A percentile compares a stretch with the other conserved stretches of the same genome.
phyloP scores from a whole-genome alignment of 768 basidiomycete genomes.

The Artomyces pyxidatus region DNA sequence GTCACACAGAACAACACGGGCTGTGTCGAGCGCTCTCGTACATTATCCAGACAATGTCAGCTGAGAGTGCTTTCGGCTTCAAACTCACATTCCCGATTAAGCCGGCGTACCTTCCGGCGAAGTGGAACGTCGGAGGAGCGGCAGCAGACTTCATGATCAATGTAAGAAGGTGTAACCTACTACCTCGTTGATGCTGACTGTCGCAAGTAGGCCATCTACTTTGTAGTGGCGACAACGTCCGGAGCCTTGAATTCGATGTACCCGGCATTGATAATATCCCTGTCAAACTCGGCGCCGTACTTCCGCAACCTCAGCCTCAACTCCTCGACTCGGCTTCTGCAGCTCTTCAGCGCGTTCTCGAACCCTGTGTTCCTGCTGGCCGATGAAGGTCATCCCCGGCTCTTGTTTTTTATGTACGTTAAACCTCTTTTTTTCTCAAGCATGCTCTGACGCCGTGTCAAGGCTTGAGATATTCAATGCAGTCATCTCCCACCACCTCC shows the following conservation, averaged over 20 bases:
- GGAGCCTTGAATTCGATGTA: constrained; percentile 78
- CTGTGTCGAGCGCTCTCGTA: constrained; percentile 85
- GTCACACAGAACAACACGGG: constrained; percentile 72
- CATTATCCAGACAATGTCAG: constrained; percentile 85
- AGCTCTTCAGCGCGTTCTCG: constrained; percentile 88
- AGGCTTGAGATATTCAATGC: constrained; percentile 92
- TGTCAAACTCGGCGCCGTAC: constrained; percentile 85
- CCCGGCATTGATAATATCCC: constrained; percentile 84
- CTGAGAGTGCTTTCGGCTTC: constrained; percentile 71
- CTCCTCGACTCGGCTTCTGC: constrained; percentile 75
- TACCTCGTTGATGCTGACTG: constrained; percentile 5
- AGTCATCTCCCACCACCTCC: constrained; percentile 67
- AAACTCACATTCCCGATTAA: constrained; percentile 59
- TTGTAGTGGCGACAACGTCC: constrained; percentile 82
- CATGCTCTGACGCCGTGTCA: constrained; percentile 1
- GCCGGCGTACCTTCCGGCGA: constrained; percentile 54
- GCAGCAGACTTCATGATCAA: constrained; percentile 85
- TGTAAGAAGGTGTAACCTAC: constrained; percentile 28
- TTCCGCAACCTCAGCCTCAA: constrained; percentile 74
- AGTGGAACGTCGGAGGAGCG: constrained; percentile 67
- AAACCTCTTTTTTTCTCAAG: not conserved
- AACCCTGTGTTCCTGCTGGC: constrained; percentile 83
- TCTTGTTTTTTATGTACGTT: constrained; percentile 83
- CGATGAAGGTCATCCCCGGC: constrained; percentile 90
- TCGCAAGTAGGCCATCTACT: constrained; percentile 66